Base-by-base conservation (phyloP, 2,329 filamentous ascomycete genomes). In the Pestalotiopsis sp. region DNA sequence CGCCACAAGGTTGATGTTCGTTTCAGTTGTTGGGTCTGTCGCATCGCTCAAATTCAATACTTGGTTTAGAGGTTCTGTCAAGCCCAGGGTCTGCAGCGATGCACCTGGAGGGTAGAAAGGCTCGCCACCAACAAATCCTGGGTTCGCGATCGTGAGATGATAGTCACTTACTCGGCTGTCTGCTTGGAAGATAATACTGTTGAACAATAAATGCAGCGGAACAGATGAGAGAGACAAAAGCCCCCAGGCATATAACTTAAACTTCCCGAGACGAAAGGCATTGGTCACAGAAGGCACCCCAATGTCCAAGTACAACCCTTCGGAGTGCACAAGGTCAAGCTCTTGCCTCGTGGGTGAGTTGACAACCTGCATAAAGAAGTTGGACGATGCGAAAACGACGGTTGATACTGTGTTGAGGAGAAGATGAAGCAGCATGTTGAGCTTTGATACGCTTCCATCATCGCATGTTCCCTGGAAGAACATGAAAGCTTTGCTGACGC, bases 301-400 rank as follows among this genome's bases (percentile, higher is more conserved):
- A 62, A 84, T 80, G 60, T 82, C 79, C 1, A 85, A 73, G 78
- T 79, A 84, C 11, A 72, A 74, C 2, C 77, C 75, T 52, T 73
- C 70, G 0, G 70, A 64, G 74, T 87, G 86, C 0, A 83, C 83
- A 39, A 70, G 68, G 57, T 86, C 81, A 64, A 73, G n/a, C 36
- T 72, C 70, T 3, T 58, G 25, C 1, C 72, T 66, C 13, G 68
- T 66, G 4, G 72, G 70, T 2, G 67, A 49, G 17, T 60, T 69
- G n/a, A 73, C 20, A 3, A 71, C 27, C 60, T 73, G 72, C 71
- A 71, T 71, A 14, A 71, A 72, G 60, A 70, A 70, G 58, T 72
- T 70, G 3, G 68, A 70, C 3, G 71, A 70, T 1, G 68, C 68
- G 20, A 67, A 58, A 6, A 67, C 20, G 12, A 12, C 38, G 3